A percentile compares a stretch with the other conserved stretches of the same genome.
Evolutionary conservation across 2,329 filamentous ascomycete species (phyloP).

Genomic region (Diplodia seriata): DNA sequence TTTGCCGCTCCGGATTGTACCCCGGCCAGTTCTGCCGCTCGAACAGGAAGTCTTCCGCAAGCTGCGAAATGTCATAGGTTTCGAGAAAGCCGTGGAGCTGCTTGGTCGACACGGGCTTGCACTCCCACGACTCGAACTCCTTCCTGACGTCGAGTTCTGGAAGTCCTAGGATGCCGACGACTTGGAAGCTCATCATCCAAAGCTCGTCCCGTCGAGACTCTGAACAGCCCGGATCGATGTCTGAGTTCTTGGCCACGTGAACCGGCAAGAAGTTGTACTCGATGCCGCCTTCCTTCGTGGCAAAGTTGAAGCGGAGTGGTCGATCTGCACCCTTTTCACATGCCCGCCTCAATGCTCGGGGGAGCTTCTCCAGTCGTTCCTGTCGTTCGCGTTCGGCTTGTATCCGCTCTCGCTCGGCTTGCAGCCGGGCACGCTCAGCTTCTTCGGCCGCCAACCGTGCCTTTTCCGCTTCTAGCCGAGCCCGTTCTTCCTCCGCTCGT

Average conservation of each 20-base stretch:
- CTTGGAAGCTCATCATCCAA: slow-evolving; percentile 50
- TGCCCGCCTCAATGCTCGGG: slow-evolving; percentile 46
- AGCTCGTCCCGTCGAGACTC: slow-evolving; percentile 37
- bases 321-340: slow-evolving; percentile 48
- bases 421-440: slow-evolving; percentile 39
- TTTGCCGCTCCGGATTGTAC: slow-evolving; percentile 42
- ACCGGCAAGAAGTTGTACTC: slow-evolving; percentile 49
- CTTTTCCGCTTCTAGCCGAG: slow-evolving; percentile 27
- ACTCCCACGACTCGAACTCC: slow-evolving; percentile 44
- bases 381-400: slow-evolving; percentile 40
- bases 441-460: slow-evolving; percentile 27
- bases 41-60: slow-evolving; percentile 49
- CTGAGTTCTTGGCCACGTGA: slow-evolving; percentile 45
- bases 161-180: slow-evolving; percentile 50
- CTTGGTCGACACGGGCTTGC: slow-evolving; percentile 43
- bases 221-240: slow-evolving; percentile 36
- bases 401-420: slow-evolving; percentile 39
- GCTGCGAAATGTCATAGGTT: slow-evolving; percentile 48
- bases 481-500: slow-evolving; percentile 19
- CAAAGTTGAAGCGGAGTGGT: slow-evolving; percentile 45
- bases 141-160: slow-evolving; percentile 48
- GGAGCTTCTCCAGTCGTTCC: slow-evolving; percentile 46
- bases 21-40: slow-evolving; percentile 48
- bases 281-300: slow-evolving; percentile 49
- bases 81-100: slow-evolving; percentile 48